Conservation (phyloP, 441 rosid genomes). For the Isatis lusitanica region DNA sequence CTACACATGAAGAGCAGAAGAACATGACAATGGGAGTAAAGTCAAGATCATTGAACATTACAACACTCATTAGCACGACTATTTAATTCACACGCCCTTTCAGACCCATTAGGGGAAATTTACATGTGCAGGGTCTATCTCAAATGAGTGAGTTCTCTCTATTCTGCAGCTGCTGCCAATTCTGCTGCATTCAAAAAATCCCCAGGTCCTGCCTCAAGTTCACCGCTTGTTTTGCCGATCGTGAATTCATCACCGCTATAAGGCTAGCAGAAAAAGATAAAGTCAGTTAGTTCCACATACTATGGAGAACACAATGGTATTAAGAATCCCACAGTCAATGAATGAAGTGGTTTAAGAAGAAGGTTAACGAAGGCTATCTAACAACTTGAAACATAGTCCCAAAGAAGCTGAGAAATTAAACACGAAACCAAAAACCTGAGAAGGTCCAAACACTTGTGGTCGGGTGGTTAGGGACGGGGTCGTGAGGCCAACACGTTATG, state of each 20-base stretch:
- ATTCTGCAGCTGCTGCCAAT: constrained; percentile 90
- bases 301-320: constrained; percentile 1
- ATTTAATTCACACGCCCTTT: too few relatives aligned
- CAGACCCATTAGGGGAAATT: too few relatives aligned
- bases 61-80: too few relatives aligned
- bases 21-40: too few relatives aligned
- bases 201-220: constrained; percentile 59
- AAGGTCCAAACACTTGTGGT: too few relatives aligned
- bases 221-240: constrained; percentile 73
- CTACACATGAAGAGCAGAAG: too few relatives aligned
- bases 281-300: not conserved
- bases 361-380: not conserved
- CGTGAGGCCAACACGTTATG: too few relatives aligned
- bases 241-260: constrained; percentile 66
- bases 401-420: not conserved
- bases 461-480: too few relatives aligned
- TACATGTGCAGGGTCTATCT: too few relatives aligned
- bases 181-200: constrained; percentile 82
- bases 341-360: constrained; percentile 6
- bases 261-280: constrained; percentile 39
- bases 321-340: not conserved
- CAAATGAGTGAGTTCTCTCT: constrained; percentile 72
- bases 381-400: constrained; percentile 9
- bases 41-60: too few relatives aligned
- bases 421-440: not conserved